phyloP scores from a whole-genome alignment of 371 early-diverging fungal species.

The Dichotomocladium elegans region DNA sequence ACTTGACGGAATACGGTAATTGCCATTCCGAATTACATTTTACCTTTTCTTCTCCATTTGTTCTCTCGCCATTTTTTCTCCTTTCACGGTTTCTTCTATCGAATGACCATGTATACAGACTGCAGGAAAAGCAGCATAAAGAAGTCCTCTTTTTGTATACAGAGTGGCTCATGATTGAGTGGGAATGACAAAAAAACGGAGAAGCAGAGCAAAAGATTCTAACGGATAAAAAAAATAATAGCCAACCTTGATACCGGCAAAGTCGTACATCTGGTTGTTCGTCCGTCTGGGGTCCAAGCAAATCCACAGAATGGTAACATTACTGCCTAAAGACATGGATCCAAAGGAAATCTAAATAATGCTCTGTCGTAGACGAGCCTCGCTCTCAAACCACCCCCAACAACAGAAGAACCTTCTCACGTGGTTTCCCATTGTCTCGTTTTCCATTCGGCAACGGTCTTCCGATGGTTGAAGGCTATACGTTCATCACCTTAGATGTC shows the following conservation, averaged over 20 bases:
- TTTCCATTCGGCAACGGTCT: conserved; percentile 19
- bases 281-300: conserved; percentile 50
- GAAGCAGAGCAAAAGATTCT: background rate
- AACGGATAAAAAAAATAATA: conserved; percentile 1
- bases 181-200: too few species aligned
- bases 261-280: conserved; percentile 58
- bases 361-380: conserved; percentile 17
- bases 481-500: conserved; percentile 42
- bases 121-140: too few species aligned
- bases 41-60: too few species aligned
- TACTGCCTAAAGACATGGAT: background rate
- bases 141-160: too few species aligned
- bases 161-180: background rate
- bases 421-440: conserved; percentile 10
- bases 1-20: conserved; percentile 56
- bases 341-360: background rate
- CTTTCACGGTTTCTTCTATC: too few species aligned
- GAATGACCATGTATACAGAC: too few species aligned
- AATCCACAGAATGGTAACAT: conserved; percentile 52
- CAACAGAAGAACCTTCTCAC: conserved; percentile 12
- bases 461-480: conserved; percentile 45
- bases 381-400: conserved; percentile 10
- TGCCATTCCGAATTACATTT: too few species aligned
- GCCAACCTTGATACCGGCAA: conserved; percentile 57
- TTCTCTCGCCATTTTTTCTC: too few species aligned